Evolutionary conservation across 768 basidiomycete species (phyloP), one percentile per base, ranked within the genome.

Genomic region (Leccinum rimulosum): DNA sequence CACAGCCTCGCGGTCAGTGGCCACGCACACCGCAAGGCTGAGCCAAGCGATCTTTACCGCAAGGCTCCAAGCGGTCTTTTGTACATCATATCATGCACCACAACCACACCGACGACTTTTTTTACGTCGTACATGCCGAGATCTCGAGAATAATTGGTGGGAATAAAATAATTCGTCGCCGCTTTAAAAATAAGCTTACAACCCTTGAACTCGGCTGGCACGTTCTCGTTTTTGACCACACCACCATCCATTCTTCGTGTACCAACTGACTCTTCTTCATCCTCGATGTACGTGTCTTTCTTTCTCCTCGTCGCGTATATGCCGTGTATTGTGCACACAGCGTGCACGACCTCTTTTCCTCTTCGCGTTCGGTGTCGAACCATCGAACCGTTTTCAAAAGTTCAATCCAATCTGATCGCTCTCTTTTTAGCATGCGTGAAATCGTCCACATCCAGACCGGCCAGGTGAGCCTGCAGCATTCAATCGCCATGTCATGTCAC

Each of bases 371-470:
- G 56, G 63, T 62, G 66, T 65, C 48, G 33, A 55, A 58, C 38
- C 61, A 61, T 67, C 54, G 61, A 62, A 61, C 64, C 53, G 31
- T 54, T 54, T 51, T 61, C 50, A 54, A 33, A 17, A 55, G 61
- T 68, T 50, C 56, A 55, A 43, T 52, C 60, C 56, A 57, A 59
- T 55, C 73, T 72, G 67, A 63, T 71, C 70, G 55, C 60, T 55
- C 45, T 60, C 63, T 68, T 72, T 69, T 48, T 68, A 93, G 91
- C 83, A 94, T 93, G 92, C 92, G 95, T 83, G 95, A 98, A 88
- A 98, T 98, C 79, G 95, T 98, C 75, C 96, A 98, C 80, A 87
- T 98, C 72, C 96, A 98, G 78, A 98, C 96, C 64, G 96, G 96
- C 80, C 96, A 97, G 86, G 93, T 93, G 70, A 68, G 80, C 73